Evolutionary conservation across 306 rosid genomes (phyloP).

Genomic region (Vigna nakashimae): DNA sequence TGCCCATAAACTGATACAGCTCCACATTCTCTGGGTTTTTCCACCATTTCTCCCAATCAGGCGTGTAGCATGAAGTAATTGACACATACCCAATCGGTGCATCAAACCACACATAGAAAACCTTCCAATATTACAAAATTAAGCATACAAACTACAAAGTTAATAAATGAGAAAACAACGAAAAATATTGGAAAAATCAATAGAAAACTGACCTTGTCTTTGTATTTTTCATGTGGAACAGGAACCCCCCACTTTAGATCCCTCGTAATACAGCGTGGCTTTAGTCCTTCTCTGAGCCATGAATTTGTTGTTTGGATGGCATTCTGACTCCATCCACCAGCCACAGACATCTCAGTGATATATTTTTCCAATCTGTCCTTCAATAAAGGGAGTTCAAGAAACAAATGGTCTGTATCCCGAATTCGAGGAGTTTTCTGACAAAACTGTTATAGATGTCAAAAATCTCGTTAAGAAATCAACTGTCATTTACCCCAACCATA

Average conservation of each 20-base stretch:
- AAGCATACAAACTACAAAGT: conserved; percentile 7
- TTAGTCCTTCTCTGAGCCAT: conserved; percentile 91
- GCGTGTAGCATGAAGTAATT: conserved; percentile 88
- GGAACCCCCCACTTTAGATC: conserved; percentile 99
- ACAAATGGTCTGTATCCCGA: conserved; percentile 89
- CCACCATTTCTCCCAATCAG: conserved; percentile 99
- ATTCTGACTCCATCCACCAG: conserved; percentile 93
- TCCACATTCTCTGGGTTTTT: conserved; percentile 94
- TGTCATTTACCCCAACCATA: conserved; percentile 33
- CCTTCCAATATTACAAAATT: conserved; percentile 56
- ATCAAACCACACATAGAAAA: conserved; percentile 98
- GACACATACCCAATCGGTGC: conserved; percentile 97
- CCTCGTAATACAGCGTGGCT: conserved; percentile 85
- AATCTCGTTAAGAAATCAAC: conserved; percentile 21
- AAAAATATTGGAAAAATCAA: not conserved
- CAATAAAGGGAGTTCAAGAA: conserved; percentile 89
- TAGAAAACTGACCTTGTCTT: conserved; percentile 74
- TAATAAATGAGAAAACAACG: not conserved
- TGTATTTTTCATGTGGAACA: conserved; percentile 88
- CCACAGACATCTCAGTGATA: conserved; percentile 76
- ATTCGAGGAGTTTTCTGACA: conserved; percentile 78
- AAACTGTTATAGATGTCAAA: conserved; percentile 56
- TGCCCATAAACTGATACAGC: conserved; percentile 96
- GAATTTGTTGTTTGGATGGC: conserved; percentile 89
- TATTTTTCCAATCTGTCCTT: conserved; percentile 75